Conservation (phyloP, 176 grass and related monocot genomes). For the Oryza nivara region DNA sequence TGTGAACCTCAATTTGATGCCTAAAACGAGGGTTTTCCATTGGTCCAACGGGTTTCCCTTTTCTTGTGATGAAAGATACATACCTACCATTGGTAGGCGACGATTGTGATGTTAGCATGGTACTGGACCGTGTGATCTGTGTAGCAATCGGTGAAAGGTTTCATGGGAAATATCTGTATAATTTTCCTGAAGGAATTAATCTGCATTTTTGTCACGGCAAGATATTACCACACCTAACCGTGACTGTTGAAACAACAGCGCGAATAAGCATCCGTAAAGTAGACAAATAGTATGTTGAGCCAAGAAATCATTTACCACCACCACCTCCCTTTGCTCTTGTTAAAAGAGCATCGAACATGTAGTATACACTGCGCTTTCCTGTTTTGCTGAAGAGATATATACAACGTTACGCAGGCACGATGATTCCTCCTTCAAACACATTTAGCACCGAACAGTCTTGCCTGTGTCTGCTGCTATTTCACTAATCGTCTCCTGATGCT, state of each 20-base stretch:
- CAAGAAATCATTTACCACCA: background rate
- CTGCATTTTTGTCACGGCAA: background rate
- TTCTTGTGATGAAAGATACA: conserved; percentile 24
- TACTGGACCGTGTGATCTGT: background rate
- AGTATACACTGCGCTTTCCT: conserved; percentile 5
- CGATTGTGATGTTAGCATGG: conserved; percentile 13
- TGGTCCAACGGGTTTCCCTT: background rate
- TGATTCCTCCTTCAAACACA: background rate
- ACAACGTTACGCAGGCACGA: conserved; percentile 7
- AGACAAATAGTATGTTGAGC: background rate
- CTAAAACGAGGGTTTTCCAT: conserved; percentile 13
- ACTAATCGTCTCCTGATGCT: background rate
- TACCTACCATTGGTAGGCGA: conserved; percentile 24
- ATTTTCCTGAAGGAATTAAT: background rate
- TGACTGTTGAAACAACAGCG: background rate
- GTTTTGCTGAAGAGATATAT: background rate
- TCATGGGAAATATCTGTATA: background rate
- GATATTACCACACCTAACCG: background rate
- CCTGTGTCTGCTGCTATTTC: background rate
- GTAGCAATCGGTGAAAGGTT: background rate
- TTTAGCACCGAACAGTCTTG: conserved; percentile 3
- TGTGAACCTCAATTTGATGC: conserved; percentile 14
- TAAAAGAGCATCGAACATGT: conserved; percentile 9
- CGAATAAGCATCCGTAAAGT: background rate
- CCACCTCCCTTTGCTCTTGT: conserved; percentile 14